Evolutionary conservation across 2,329 filamentous ascomycete species (phyloP).

Genomic region (Podosphaera fusca): DNA sequence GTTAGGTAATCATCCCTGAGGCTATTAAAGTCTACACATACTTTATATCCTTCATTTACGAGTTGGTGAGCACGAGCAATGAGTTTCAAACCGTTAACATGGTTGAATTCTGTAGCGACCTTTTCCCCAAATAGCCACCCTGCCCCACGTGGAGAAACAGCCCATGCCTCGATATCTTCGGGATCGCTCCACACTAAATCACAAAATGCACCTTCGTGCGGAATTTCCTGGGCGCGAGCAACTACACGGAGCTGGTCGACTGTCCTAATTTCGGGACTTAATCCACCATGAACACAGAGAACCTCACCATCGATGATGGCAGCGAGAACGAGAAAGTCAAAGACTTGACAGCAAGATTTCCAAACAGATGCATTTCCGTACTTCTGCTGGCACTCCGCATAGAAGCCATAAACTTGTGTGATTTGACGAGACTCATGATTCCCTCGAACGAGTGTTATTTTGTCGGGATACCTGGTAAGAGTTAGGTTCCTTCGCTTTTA

Average conservation of each 20-base stretch:
- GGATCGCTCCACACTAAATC: constrained; percentile 59
- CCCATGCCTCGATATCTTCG: constrained; percentile 48
- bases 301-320: constrained; percentile 54
- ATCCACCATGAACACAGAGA: constrained; percentile 47
- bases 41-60: constrained; percentile 56
- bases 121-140: constrained; percentile 34
- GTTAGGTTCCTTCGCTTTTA: background rate
- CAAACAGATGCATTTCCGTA: constrained; percentile 59
- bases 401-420: constrained; percentile 58
- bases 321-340: constrained; percentile 53
- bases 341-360: constrained; percentile 60
- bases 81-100: constrained; percentile 48
- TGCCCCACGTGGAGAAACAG: constrained; percentile 42
- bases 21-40: constrained; percentile 11
- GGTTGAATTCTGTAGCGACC: constrained; percentile 54
- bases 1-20: constrained; percentile 13
- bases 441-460: constrained; percentile 48
- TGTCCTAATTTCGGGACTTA: constrained; percentile 51
- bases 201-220: constrained; percentile 56
- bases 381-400: constrained; percentile 55
- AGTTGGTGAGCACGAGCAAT: constrained; percentile 54
- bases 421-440: constrained; percentile 61
- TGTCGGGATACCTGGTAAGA: constrained; percentile 37
- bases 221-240: constrained; percentile 52
- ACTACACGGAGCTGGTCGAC: constrained; percentile 55